These are phyloP conservation scores for Trichopus zeylanicus DNA, from an alignment of 116 monocot species.

Conservation along the genomic window DNA sequence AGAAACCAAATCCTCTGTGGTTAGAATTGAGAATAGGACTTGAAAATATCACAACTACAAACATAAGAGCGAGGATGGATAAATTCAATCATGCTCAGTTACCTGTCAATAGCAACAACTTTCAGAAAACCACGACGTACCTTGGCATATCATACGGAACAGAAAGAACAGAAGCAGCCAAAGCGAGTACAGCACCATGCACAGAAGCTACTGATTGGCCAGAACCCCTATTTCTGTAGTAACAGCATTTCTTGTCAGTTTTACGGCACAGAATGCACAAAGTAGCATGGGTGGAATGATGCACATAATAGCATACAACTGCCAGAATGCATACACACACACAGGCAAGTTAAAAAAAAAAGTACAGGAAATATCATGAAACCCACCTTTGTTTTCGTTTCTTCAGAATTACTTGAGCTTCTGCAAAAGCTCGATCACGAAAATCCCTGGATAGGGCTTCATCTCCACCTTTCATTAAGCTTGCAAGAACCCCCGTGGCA, in stretches of 20 bases:
- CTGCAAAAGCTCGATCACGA: slow-evolving; percentile 52
- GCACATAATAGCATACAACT: not conserved
- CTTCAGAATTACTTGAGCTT: slow-evolving; percentile 47
- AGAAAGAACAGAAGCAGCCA: slow-evolving; percentile 78
- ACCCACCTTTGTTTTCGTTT: slow-evolving; percentile 55
- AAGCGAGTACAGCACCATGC: slow-evolving; percentile 91
- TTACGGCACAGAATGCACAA: not conserved
- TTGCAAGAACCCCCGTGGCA: slow-evolving; percentile 87
- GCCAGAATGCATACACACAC: not conserved
- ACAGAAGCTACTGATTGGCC: slow-evolving; percentile 48
- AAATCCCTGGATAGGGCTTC: slow-evolving; percentile 58
- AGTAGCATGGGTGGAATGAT: no score
- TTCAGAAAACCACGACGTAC: slow-evolving; percentile 18
- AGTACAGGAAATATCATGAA: not conserved
- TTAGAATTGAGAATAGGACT: no score
- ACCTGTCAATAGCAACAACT: no score
- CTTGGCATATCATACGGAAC: slow-evolving; percentile 94
- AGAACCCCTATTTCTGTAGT: slow-evolving; percentile 49
- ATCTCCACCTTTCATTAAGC: slow-evolving; percentile 86
- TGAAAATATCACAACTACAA: no score
- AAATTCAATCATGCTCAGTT: no score
- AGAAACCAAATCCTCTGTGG: no score
- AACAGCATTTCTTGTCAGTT: slow-evolving; percentile 2
- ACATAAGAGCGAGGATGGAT: no score
- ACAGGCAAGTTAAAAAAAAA: not conserved